These are phyloP conservation scores for Apiotrichum brassicae DNA, from an alignment of 1,284 basidiomycete genomes.

Conservation along the genomic window DNA sequence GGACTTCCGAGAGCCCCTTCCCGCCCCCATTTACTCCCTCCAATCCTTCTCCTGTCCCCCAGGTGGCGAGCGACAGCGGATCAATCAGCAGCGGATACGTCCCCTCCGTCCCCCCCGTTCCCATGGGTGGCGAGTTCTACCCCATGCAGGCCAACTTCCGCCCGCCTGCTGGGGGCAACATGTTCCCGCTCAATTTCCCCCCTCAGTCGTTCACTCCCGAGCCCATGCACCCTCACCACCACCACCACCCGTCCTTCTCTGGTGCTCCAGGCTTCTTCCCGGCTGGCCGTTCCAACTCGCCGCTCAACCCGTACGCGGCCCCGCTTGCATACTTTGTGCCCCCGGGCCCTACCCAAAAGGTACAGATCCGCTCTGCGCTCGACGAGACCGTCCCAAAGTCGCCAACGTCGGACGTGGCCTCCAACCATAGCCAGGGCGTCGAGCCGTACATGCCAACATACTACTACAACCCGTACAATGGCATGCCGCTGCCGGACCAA, in stretches of 20 bases:
- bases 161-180: background rate
- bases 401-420: conserved; percentile 10
- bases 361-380: conserved; percentile 25
- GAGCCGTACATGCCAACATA: conserved; percentile 7
- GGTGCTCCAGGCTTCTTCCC: conserved; percentile 9
- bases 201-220: conserved; percentile 16
- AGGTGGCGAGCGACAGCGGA: conserved; percentile 28
- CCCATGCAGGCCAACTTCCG: conserved; percentile 54
- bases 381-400: conserved; percentile 5
- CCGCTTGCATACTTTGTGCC: conserved; percentile 29
- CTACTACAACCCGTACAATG: conserved; percentile 31
- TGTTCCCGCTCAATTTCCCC: conserved; percentile 8
- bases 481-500: conserved; percentile 1
- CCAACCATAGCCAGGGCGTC: background rate
- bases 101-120: conserved; percentile 1
- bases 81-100: conserved; percentile 23
- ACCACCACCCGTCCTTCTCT: conserved; percentile 22
- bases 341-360: conserved; percentile 23
- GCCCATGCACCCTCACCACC: background rate
- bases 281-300: conserved; percentile 16
- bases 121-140: conserved; percentile 59
- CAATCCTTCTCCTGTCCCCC: conserved; percentile 12
- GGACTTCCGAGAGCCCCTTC: conserved; percentile 5
- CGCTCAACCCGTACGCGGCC: conserved; percentile 23
- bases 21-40: conserved; percentile 16